These are phyloP conservation scores for Rehmannia glutinosa DNA, from an alignment of 257 asterid genomes.

Conservation along the genomic window DNA sequence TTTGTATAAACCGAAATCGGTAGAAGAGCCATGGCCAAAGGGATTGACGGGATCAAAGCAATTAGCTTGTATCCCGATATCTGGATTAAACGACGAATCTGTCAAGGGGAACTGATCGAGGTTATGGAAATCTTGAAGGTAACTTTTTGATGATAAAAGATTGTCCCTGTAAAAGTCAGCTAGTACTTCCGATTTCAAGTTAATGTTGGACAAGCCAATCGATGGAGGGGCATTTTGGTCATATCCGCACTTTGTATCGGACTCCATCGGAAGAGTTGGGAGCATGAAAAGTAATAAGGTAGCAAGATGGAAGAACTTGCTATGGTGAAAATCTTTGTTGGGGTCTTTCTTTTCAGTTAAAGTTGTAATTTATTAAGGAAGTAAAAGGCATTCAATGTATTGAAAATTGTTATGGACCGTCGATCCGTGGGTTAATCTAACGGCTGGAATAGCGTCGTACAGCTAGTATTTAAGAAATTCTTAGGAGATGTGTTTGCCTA, in stretches of 20 bases:
- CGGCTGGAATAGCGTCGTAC: constrained; percentile 15
- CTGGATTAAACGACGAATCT: constrained; percentile 31
- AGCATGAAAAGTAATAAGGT: too few species aligned
- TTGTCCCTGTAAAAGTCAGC: constrained; percentile 35
- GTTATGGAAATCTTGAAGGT: constrained; percentile 50
- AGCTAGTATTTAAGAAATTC: neutral
- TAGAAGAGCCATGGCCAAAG: neutral
- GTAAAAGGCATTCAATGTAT: constrained; percentile 35
- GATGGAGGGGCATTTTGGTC: constrained; percentile 16
- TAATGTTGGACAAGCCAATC: constrained; percentile 25
- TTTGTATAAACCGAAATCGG: constrained; percentile 29
- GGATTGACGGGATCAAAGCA: constrained; percentile 45
- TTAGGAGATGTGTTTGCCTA: too few species aligned
- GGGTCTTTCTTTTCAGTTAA: constrained; percentile 30
- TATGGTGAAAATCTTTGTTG: constrained; percentile 18
- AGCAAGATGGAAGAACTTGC: constrained; percentile 18
- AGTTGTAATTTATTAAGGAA: constrained; percentile 29
- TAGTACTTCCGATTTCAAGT: constrained; percentile 33
- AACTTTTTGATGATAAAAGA: constrained; percentile 34
- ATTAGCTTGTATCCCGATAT: constrained; percentile 26
- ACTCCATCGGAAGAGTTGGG: constrained; percentile 41
- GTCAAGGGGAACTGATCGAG: constrained; percentile 37
- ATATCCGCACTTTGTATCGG: constrained; percentile 5
- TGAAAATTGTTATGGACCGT: constrained; percentile 21
- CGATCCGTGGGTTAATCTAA: constrained; percentile 23